Evolutionary conservation across 2,329 filamentous ascomycete species (phyloP), one percentile per base, ranked within the genome.

Genomic region (Xylariales sp.): DNA sequence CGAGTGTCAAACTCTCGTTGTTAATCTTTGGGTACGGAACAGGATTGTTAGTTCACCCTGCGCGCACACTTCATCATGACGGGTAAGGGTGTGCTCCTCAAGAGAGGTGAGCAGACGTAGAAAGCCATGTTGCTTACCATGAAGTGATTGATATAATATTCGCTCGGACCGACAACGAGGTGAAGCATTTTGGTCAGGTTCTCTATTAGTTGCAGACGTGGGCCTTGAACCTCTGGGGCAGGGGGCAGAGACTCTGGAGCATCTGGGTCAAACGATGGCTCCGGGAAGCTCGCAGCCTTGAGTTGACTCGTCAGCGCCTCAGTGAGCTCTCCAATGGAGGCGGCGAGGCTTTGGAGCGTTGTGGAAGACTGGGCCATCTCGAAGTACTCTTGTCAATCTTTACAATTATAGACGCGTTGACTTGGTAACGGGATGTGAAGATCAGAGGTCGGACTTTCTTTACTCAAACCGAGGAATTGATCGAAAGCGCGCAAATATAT

Each of bases 61-160:
- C 65, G 63, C 11, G 55, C 55, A 35, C 64, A 65, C 49, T 66
- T 66, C 48, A 70, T 71, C 17, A 72, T 60, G 37, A 74, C 57
- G 37, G n/a, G n/a, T n/a, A n/a, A n/a, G n/a, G n/a, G n/a, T n/a
- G n/a, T n/a, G n/a, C n/a, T n/a, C n/a, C n/a, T n/a, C n/a, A n/a
- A n/a, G n/a, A n/a, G n/a, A n/a, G n/a, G n/a, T n/a, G n/a, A n/a
- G n/a, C n/a, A n/a, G n/a, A n/a, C n/a, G n/a, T n/a, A n/a, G n/a
- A n/a, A n/a, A n/a, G n/a, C n/a, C n/a, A n/a, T n/a, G n/a, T n/a
- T n/a, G n/a, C n/a, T n/a, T n/a, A n/a, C n/a, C n/a, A n/a, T n/a
- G n/a, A n/a, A n/a, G n/a, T n/a, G n/a, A n/a, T n/a, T n/a, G n/a
- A n/a, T n/a, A n/a, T n/a, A n/a, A n/a, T n/a, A n/a, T n/a, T n/a